Evolutionary conservation across 306 rosid genomes (phyloP).

Genomic region (Corylus avellana): DNA sequence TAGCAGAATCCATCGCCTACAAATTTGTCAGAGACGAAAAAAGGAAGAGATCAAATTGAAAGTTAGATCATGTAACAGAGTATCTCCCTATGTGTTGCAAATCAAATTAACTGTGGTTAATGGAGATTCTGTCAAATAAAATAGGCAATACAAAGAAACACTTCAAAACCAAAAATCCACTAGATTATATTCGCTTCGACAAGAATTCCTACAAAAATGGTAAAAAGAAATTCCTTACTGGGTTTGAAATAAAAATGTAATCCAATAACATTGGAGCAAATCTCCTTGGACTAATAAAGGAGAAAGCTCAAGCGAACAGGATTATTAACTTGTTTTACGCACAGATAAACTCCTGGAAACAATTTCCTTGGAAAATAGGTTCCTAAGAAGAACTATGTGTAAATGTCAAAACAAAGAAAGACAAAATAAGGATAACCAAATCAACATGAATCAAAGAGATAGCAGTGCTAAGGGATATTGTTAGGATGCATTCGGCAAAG

Average conservation of each 20-base stretch:
- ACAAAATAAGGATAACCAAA: background rate
- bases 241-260: constrained; percentile 34
- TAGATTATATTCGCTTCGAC: background rate
- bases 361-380: constrained; percentile 15
- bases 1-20: background rate
- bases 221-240: background rate
- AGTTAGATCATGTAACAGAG: no score
- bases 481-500: no score
- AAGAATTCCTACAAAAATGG: background rate
- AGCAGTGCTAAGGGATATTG: background rate
- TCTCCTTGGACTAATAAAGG: constrained; percentile 42
- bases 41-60: no score
- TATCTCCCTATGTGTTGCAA: background rate
- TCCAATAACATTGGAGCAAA: constrained; percentile 86
- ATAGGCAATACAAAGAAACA: background rate
- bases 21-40: no score
- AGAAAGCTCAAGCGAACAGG: constrained; percentile 93
- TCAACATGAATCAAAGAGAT: background rate
- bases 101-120: background rate
- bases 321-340: constrained; percentile 46
- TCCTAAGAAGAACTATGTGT: constrained; percentile 78
- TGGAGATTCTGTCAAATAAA: background rate
- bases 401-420: background rate
- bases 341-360: constrained; percentile 75
- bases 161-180: background rate